Evolutionary conservation across 2,329 filamentous ascomycete species (phyloP), one percentile per base, ranked within the genome.

Genomic region (Blastomyces parvus): DNA sequence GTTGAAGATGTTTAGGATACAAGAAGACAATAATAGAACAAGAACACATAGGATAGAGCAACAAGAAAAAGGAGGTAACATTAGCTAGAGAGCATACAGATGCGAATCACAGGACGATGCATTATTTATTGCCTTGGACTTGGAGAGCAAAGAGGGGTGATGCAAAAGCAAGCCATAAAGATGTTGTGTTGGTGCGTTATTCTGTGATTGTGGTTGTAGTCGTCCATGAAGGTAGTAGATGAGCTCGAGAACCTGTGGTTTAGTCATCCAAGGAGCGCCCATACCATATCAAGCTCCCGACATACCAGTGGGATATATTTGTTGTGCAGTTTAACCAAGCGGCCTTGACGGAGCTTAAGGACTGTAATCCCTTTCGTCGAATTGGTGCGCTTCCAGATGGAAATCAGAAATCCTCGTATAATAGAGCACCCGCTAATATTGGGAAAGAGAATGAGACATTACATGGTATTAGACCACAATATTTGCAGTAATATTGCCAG

Each of bases 401-500:
- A 27, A 19, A 33, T 53, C 27, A 19, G 19, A 53, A 53, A 53
- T 53, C 14, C 27, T 14, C 30, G 2, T 53, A 30, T 9, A 27
- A 8, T 33, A 53, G 46, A 48, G 27, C 5, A 33, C 25, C 14
- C 13, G 27, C n/a, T 27, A 46, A 38, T 6, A 33, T 46, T 25
- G 19, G 46, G 40, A 22, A 59, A 46, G 11, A 27, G 27, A 17
- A 33, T 14, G n/a, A 59, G 7, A 33, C 17, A 59, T 27, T 30
- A 30, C 19, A 27, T 14, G 22, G 38, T 33, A n/a, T 46, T 19
- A 30, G 22, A 30, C 33, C 30, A 59, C 57, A 59, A 59, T 59
- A 59, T 59, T 42, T 19, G n/a, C 8, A n/a, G 22, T 14, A 59
- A 59, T 59, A 44, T 59, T 59, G 40, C 46, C 44, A 59, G 13